Evolutionary conservation across 345 rosid species (phyloP), one percentile per base, ranked within the genome.

Genomic region (Erucastrum elatum): DNA sequence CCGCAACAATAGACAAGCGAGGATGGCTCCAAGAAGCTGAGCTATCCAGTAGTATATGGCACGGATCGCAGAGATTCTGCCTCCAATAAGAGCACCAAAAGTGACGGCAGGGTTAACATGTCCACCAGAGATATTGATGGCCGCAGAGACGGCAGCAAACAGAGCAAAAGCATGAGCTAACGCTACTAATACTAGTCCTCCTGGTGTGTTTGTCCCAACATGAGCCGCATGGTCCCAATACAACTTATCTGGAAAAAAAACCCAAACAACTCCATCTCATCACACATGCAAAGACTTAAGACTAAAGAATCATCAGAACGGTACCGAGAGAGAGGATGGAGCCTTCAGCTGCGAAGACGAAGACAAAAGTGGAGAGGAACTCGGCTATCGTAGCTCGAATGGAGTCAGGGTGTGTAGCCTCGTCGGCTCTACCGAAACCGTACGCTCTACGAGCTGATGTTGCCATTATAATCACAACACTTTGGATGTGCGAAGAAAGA

Each of bases 41-140:
- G 94, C 96, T 21, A 88, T 62, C 94, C 94, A 90, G 73, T 91
- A 93, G 77, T 58, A 87, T 37, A 85, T 27, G 71, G 91, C 91
- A 1, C 89, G 88, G 16, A 93, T 25, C 6, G 82, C 75, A 0
- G 93, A 84, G 46, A 93, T 58, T 76, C 92, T 84, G 4, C 96
- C 96, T n/a, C 93, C 93, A 3, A 91, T 75, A 12, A 91, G 90
- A 34, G 93, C 85, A 35, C 90, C 94, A 5, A 89, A 88, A 68
- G 97, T 90, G 67, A 89, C 91, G 0, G 97, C 97, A 1, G 97
- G 95, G 75, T 92, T 92, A 2, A 92, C 81, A 10, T 92, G 96
- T 69, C 94, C 97, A 3, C 93, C 93, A 1, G 94, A 93, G 64
- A 87, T 51, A 80, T 89, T 90, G 75, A 88, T 71, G 73, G 88